These are phyloP conservation scores for Oryza glumipatula DNA, from an alignment of 176 grass and related monocot genomes.

Conservation along the genomic window DNA sequence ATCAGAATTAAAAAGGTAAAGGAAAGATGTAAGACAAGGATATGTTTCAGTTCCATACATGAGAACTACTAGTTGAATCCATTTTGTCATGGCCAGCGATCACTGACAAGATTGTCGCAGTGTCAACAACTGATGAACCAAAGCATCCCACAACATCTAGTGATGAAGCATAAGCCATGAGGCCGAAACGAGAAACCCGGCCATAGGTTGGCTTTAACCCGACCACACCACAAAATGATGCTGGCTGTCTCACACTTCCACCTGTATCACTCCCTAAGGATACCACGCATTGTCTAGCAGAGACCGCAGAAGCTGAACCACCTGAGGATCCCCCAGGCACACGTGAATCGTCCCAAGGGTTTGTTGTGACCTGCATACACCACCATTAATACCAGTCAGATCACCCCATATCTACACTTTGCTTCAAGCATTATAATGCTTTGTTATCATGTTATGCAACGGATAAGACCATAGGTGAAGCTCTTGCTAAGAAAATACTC, in stretches of 20 bases:
- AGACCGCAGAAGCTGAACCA: constrained; percentile 88
- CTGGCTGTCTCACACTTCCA: constrained; percentile 95
- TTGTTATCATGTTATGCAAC: neutral
- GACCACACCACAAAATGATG: constrained; percentile 92
- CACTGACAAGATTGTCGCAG: constrained; percentile 71
- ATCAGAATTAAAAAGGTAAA: neutral
- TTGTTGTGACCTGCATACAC: constrained; percentile 76
- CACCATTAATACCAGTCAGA: constrained; percentile 20
- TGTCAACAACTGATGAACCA: constrained; percentile 73
- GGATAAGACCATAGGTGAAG: neutral
- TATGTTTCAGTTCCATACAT: constrained; percentile 54
- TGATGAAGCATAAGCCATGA: constrained; percentile 96
- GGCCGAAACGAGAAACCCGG: constrained; percentile 85
- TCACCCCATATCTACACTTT: neutral
- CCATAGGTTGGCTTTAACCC: constrained; percentile 97
- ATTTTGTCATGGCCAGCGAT: constrained; percentile 88
- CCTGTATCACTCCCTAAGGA: constrained; percentile 96
- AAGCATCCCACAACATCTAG: constrained; percentile 88
- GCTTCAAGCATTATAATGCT: neutral
- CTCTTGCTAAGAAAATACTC: neutral
- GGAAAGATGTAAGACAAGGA: constrained; percentile 17
- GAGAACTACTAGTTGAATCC: constrained; percentile 77
- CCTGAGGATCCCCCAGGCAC: constrained; percentile 94
- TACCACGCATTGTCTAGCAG: constrained; percentile 77
- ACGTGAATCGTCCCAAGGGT: constrained; percentile 84